These are phyloP conservation scores for Teunomyces cretensis DNA, from an alignment of 805 yeast species.

Conservation along the genomic window DNA sequence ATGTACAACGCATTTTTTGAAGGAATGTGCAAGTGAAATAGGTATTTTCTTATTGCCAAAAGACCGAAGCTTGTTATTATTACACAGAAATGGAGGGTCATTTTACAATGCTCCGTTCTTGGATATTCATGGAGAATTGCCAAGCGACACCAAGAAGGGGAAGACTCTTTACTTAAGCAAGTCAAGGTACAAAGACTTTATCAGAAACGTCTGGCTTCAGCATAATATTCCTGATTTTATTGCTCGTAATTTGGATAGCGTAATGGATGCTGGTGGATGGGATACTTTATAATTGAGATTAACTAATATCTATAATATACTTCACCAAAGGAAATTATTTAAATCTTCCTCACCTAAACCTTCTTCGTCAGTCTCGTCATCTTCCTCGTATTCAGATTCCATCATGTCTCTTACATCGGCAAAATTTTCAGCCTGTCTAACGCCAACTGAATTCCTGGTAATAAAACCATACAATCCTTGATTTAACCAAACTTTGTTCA, in stretches of 20 bases:
- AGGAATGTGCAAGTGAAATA: slow-evolving; percentile 61
- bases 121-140: slow-evolving; percentile 83
- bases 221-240: slow-evolving; percentile 76
- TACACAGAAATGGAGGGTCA: slow-evolving; percentile 78
- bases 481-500: slow-evolving; percentile 61
- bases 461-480: slow-evolving; percentile 56
- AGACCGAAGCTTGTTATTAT: slow-evolving; percentile 59
- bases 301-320: slow-evolving; percentile 4
- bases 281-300: slow-evolving; percentile 57
- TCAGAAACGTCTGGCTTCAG: slow-evolving; percentile 69
- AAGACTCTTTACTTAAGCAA: slow-evolving; percentile 68
- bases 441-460: slow-evolving; percentile 30
- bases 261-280: slow-evolving; percentile 93
- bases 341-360: slow-evolving; percentile 1
- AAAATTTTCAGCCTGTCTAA: slow-evolving; percentile 8
- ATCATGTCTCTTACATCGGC: slow-evolving; percentile 2
- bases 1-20: slow-evolving; percentile 68
- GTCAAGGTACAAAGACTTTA: slow-evolving; percentile 63
- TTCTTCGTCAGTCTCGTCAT: slow-evolving; percentile 6
- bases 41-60: slow-evolving; percentile 77
- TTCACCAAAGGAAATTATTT: slow-evolving; percentile 1
- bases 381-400: slow-evolving; percentile 6
- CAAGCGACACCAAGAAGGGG: slow-evolving; percentile 68
- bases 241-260: slow-evolving; percentile 76
- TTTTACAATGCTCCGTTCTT: slow-evolving; percentile 81